Conservation (phyloP, 2,329 filamentous ascomycete genomes). For the Xylaria arbuscula region DNA sequence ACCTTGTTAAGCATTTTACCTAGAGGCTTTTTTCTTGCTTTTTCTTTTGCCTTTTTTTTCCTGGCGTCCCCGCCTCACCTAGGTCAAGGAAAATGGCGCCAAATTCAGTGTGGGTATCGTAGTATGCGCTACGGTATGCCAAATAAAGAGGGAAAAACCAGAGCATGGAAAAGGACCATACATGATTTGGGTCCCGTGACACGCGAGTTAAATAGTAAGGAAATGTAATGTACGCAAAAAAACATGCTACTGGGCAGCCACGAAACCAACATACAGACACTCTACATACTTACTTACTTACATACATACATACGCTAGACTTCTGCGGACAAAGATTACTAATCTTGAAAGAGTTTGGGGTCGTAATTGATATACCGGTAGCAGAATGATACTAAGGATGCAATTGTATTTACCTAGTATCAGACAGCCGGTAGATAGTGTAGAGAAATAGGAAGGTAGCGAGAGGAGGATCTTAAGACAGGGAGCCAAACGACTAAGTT, state of each 20-base stretch:
- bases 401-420: background rate
- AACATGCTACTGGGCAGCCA: conserved; percentile 8
- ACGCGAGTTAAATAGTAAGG: conserved; percentile 21
- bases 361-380: background rate
- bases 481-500: conserved; percentile 16
- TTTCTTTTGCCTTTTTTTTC: background rate
- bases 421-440: background rate
- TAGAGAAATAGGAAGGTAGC: background rate
- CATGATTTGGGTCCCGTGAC: conserved; percentile 19
- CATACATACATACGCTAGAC: background rate
- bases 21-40: background rate
- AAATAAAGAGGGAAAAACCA: background rate
- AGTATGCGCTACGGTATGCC: background rate
- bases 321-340: background rate
- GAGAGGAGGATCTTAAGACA: conserved; percentile 14
- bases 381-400: background rate
- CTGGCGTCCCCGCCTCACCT: conserved; percentile 7
- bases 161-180: conserved; percentile 20
- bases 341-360: background rate
- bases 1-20: background rate
- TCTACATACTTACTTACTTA: background rate
- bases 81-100: conserved; percentile 4
- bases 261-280: background rate
- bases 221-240: background rate
- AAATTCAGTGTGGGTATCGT: no score